These are phyloP conservation scores for Corchorus olitorius DNA, from an alignment of 345 rosid species.

Conservation along the genomic window DNA sequence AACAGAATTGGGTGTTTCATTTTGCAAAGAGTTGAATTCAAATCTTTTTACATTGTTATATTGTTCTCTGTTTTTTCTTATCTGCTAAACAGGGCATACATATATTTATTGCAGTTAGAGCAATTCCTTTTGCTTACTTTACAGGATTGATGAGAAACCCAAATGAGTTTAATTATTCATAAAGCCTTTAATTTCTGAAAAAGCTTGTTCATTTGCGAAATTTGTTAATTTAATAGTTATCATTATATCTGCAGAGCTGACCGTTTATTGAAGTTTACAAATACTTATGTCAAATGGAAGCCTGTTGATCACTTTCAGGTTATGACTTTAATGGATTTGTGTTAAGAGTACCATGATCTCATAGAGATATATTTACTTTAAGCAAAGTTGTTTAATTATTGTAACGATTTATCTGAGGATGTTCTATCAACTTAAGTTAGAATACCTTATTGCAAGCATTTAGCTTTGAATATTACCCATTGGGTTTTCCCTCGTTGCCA, in stretches of 20 bases:
- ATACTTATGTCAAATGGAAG: conserved; percentile 34
- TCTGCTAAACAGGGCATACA: not conserved
- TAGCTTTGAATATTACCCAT: not conserved
- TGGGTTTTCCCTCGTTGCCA: not conserved
- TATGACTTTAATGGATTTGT: not conserved
- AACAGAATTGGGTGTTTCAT: not conserved
- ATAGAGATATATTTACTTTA: not conserved
- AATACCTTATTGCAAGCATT: not conserved
- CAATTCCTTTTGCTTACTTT: not conserved
- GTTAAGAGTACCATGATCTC: conserved; percentile 5
- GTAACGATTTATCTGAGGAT: not conserved
- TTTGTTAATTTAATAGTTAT: not conserved
- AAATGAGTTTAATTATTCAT: not conserved
- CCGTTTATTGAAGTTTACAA: conserved; percentile 36
- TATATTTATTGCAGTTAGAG: not conserved
- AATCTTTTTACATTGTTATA: not conserved
- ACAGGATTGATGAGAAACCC: not conserved
- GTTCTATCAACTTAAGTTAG: conserved; percentile 2
- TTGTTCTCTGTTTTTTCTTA: too few relatives aligned
- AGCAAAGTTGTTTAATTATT: not conserved
- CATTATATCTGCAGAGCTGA: conserved; percentile 39
- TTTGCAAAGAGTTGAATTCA: not conserved
- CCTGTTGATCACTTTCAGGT: conserved; percentile 44
- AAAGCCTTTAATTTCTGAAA: not conserved
- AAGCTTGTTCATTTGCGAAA: not conserved